Conservation (phyloP, 2,329 filamentous ascomycete genomes). For the Neonectria punicea region DNA sequence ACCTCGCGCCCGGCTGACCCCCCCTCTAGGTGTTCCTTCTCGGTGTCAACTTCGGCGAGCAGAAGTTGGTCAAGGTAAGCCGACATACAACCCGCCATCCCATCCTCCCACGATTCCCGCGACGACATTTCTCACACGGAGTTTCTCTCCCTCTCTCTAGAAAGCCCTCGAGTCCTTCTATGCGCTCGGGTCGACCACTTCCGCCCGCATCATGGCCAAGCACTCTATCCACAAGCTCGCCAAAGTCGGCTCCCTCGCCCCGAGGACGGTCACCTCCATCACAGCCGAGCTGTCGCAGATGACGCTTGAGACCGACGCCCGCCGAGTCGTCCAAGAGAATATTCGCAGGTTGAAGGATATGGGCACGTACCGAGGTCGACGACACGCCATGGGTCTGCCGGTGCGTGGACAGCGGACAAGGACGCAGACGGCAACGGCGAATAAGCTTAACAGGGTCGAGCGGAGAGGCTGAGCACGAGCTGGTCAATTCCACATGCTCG, state of each 20-base stretch:
- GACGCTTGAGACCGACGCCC: conserved; percentile 92
- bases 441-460: conserved; percentile 70
- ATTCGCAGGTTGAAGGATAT: conserved; percentile 90
- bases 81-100: conserved; percentile 3
- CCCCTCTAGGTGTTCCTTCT: conserved; percentile 79
- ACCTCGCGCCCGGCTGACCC: background rate
- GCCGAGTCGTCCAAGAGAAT: conserved; percentile 82
- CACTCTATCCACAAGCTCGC: conserved; percentile 88
- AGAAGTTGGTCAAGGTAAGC: conserved; percentile 82
- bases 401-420: conserved; percentile 91
- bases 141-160: conserved; percentile 48
- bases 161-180: conserved; percentile 87
- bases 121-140: conserved; percentile 24
- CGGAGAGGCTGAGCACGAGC: conserved; percentile 42
- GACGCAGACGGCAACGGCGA: conserved; percentile 72
- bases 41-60: conserved; percentile 86
- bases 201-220: conserved; percentile 83
- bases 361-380: conserved; percentile 85
- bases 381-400: conserved; percentile 93
- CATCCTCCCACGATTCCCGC: conserved; percentile 1
- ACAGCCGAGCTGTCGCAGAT: conserved; percentile 88
- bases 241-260: conserved; percentile 78
- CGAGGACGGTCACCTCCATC: conserved; percentile 82
- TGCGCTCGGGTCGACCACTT: conserved; percentile 78
- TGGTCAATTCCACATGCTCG: background rate